Conservation (phyloP, 179 eudicot genomes). For the Sideroxylon spinosum region DNA sequence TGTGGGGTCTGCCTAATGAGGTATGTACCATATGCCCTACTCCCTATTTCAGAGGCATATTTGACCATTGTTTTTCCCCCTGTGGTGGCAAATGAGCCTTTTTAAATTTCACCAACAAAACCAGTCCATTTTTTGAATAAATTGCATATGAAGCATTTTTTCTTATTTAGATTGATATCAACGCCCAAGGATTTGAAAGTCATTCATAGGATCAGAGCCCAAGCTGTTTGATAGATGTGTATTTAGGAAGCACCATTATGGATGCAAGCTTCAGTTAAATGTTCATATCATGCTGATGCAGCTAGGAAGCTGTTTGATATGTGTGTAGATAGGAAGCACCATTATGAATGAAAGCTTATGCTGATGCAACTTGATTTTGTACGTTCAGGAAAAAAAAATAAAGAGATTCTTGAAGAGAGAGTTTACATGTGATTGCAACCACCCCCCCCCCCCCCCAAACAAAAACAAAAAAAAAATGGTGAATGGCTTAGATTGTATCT, state of each 20-base stretch:
- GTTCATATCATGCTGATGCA: not conserved
- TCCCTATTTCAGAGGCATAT: not conserved
- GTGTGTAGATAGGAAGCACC: no score
- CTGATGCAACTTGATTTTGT: not conserved
- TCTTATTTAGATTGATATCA: constrained; percentile 1
- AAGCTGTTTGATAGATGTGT: not conserved
- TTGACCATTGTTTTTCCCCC: not conserved
- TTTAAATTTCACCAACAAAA: not conserved
- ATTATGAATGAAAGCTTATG: no score
- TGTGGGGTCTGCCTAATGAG: constrained; percentile 70
- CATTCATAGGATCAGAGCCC: not conserved
- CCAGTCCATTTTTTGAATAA: not conserved
- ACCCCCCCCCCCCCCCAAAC: no score
- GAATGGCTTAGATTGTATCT: no score
- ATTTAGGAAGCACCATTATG: not conserved
- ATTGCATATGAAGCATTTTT: not conserved
- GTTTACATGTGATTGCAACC: no score
- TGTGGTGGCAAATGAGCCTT: not conserved
- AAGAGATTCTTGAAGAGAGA: no score
- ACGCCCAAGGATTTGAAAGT: not conserved
- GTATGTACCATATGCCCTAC: constrained; percentile 27
- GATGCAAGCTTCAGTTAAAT: not conserved
- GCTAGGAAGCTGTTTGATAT: not conserved
- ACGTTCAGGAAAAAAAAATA: not conserved
- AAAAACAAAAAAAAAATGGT: no score